These are phyloP conservation scores for Rhypophila decipiens DNA, from an alignment of 495 filamentous ascomycete species.

Conservation along the genomic window DNA sequence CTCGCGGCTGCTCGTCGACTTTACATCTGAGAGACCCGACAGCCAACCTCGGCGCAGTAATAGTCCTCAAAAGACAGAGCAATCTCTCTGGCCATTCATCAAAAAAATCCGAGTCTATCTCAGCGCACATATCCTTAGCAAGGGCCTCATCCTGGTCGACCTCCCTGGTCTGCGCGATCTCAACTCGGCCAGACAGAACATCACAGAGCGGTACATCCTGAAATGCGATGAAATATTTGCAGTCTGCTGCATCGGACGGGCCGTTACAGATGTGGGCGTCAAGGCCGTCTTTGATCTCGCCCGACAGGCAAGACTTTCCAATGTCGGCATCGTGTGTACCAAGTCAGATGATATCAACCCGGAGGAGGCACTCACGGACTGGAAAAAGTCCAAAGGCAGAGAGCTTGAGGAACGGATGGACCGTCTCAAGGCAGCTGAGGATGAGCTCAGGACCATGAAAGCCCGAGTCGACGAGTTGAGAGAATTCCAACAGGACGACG, in stretches of 20 bases:
- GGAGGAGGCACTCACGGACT: background rate
- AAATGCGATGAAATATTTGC: slow-evolving; percentile 35
- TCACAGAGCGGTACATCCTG: slow-evolving; percentile 32
- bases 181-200: slow-evolving; percentile 29
- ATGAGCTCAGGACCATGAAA: background rate
- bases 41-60: background rate
- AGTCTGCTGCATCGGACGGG: slow-evolving; percentile 25
- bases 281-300: slow-evolving; percentile 28
- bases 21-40: slow-evolving; percentile 23
- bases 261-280: slow-evolving; percentile 26
- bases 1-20: slow-evolving; percentile 16
- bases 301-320: slow-evolving; percentile 21
- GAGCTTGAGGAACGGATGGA: background rate
- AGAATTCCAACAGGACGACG: background rate
- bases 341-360: slow-evolving; percentile 26
- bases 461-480: background rate
- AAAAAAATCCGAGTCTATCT: slow-evolving; percentile 31
- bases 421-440: background rate
- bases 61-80: too few relatives aligned
- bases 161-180: slow-evolving; percentile 34
- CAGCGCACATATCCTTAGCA: slow-evolving; percentile 30
- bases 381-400: background rate
- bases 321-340: slow-evolving; percentile 36
- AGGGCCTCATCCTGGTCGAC: slow-evolving; percentile 33
- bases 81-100: slow-evolving; percentile 35